These are phyloP conservation scores for Xylaria sp. DNA, from an alignment of 2,329 filamentous ascomycete genomes.

Conservation along the genomic window DNA sequence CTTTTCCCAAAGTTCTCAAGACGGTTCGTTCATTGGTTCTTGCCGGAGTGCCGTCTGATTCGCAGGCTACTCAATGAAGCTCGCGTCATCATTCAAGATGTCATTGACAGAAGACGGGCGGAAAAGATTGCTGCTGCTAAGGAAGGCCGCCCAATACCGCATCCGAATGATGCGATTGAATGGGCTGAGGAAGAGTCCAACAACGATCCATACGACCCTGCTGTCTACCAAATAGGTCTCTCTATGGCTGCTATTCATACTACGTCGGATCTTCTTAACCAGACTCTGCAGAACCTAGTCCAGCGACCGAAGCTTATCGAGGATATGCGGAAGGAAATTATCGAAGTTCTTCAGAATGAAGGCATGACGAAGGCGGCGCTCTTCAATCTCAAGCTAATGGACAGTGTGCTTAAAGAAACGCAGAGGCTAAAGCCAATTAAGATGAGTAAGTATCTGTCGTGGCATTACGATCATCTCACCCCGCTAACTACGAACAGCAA, in stretches of 20 bases:
- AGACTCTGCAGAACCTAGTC: conserved; percentile 54
- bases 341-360: conserved; percentile 38
- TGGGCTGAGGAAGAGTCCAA: conserved; percentile 52
- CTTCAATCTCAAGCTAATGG: conserved; percentile 48
- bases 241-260: conserved; percentile 53
- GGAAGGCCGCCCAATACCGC: conserved; percentile 34
- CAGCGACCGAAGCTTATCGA: conserved; percentile 55
- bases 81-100: conserved; percentile 41
- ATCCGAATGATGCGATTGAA: conserved; percentile 51
- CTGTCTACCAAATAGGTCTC: conserved; percentile 46
- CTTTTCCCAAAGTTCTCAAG: conserved; percentile 52
- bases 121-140: conserved; percentile 36
- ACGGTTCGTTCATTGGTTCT: conserved; percentile 55
- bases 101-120: conserved; percentile 40
- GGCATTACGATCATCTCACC: neutral
- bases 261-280: conserved; percentile 50
- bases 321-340: conserved; percentile 56
- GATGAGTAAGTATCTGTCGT: conserved; percentile 38
- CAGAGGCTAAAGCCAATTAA: conserved; percentile 46
- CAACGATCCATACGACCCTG: conserved; percentile 47
- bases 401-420: conserved; percentile 53
- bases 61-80: conserved; percentile 46
- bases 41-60: conserved; percentile 52
- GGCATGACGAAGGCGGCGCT: conserved; percentile 43
- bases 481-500: conserved; percentile 32